Evolutionary conservation across 2,329 filamentous ascomycete genomes (phyloP).

Genomic region (Xylariaceae sp.): DNA sequence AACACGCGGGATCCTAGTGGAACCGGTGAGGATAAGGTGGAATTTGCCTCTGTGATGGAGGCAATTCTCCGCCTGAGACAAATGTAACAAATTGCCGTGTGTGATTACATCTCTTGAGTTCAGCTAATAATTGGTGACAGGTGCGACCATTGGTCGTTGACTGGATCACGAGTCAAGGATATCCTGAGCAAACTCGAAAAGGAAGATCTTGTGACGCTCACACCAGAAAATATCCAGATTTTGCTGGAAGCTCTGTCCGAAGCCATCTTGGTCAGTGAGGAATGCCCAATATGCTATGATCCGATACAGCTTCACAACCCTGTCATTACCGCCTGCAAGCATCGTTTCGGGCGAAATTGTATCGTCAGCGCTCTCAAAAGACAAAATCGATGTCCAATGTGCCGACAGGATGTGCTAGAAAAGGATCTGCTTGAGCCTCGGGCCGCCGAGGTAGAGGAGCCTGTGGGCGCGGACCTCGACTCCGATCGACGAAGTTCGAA

Average conservation of each 20-base stretch:
- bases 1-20: conserved; percentile 33
- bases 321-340: conserved; percentile 79
- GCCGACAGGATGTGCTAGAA: conserved; percentile 61
- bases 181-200: conserved; percentile 64
- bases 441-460: conserved; percentile 38
- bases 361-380: conserved; percentile 68
- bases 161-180: conserved; percentile 66
- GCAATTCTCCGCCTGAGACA: conserved; percentile 77
- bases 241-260: conserved; percentile 71
- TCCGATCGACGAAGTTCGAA: conserved; percentile 72
- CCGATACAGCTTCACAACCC: conserved; percentile 54
- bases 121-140: conserved; percentile 30
- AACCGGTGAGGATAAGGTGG: conserved; percentile 36
- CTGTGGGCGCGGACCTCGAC: conserved; percentile 37
- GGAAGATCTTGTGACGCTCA: conserved; percentile 62
- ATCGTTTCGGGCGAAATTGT: conserved; percentile 70
- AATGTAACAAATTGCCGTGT: conserved; percentile 38
- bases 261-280: conserved; percentile 72
- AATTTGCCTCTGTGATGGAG: conserved; percentile 73
- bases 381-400: conserved; percentile 81
- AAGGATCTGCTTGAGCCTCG: conserved; percentile 59
- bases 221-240: conserved; percentile 63
- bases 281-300: conserved; percentile 79
- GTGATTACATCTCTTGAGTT: neutral
- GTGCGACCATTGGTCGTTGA: conserved; percentile 85